These are phyloP conservation scores for Hyphodiscus hymeniophilus DNA, from an alignment of 495 filamentous ascomycete genomes.

Conservation along the genomic window DNA sequence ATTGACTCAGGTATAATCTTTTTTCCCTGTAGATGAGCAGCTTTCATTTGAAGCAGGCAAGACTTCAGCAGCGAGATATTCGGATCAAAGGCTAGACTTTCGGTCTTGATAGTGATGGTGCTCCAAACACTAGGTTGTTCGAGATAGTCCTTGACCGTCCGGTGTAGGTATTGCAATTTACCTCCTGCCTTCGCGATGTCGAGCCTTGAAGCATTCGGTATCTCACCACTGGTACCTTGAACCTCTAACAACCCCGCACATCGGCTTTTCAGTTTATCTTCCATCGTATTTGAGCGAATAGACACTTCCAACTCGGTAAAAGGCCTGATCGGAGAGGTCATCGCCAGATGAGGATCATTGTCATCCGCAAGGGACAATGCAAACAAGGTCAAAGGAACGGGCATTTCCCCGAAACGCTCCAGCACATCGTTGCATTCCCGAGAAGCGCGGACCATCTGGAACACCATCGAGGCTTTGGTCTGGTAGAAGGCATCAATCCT, in stretches of 20 bases:
- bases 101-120: not conserved
- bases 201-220: not conserved
- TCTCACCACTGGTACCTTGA: not conserved
- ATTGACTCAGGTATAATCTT: not conserved
- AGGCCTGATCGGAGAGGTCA: not conserved
- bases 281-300: not conserved
- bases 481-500: not conserved
- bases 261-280: not conserved
- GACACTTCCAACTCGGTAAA: not conserved
- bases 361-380: not conserved
- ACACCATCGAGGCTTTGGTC: not conserved
- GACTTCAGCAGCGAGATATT: not conserved
- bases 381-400: not conserved
- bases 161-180: constrained; percentile 3
- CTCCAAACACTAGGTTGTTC: not conserved
- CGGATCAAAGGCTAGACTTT: not conserved
- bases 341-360: not conserved
- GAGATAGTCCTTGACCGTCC: constrained; percentile 7
- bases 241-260: constrained; percentile 6
- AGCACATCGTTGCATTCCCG: not conserved
- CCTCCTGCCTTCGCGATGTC: not conserved
- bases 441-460: constrained; percentile 1
- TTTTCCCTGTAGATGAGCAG: not conserved
- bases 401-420: not conserved
- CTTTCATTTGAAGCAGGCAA: constrained; percentile 2